Evolutionary conservation across 164 flowering plant genomes (phyloP), one percentile per base, ranked within the genome.

Genomic region (Berberis thunbergii): DNA sequence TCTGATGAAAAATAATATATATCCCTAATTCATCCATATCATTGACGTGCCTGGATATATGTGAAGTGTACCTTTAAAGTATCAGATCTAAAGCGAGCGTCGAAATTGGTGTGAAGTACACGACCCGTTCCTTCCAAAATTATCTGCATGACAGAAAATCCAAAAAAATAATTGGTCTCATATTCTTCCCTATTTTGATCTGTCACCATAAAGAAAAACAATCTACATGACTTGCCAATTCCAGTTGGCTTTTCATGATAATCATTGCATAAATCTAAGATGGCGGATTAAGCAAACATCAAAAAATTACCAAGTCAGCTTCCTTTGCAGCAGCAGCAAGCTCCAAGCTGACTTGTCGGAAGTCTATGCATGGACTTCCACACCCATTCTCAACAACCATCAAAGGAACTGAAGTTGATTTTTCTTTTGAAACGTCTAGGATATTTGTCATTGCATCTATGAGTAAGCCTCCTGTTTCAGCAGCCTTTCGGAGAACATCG

Each of bases 51-150:
- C 26, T 26, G 26, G 26, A 26, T 26, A 26, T 26, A 57, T 3
- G 41, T 1, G 4, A 44, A 52, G n/a, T 53, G 64, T 76, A 89
- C 99, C 93, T 95, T 95, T 48, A 95, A 67, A 67, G 93, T 88
- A 64, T 95, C 99, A 58, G 96, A 89, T 75, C 85, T 83, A 67
- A 95, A 95, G 71, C 54, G 78, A 39, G 94, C 97, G 72, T 95
- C 89, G 83, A 83, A 89, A 76, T 95, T 95, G 52, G 99, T 95
- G 70, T 95, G 99, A 39, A 95, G 85, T 69, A 97, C 75, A 63
- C 97, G 82, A 5, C 99, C 99, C 99, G 91, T 95, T 40, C 99
- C 99, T 79, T 95, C 99, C 86, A 95, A 81, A 61, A 95, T 79
- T 63, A 95, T 71, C 99, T 95, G 83, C 72, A 26, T 0, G 26